These are phyloP conservation scores for Lyophyllum decastes DNA, from an alignment of 768 basidiomycete genomes.

Conservation along the genomic window DNA sequence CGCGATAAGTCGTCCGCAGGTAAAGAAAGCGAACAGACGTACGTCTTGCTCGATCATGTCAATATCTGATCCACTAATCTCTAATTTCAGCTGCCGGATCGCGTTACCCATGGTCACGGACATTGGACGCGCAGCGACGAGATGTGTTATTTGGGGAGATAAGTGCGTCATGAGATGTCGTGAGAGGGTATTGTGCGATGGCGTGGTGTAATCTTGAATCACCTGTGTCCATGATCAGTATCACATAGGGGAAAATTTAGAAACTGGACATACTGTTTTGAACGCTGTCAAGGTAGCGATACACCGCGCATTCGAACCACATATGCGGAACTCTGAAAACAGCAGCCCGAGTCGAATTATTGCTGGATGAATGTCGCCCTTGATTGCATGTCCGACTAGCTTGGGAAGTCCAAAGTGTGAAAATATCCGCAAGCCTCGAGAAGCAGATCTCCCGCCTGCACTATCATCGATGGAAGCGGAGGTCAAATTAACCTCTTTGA, in stretches of 20 bases:
- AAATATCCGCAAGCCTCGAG: slow-evolving; percentile 78
- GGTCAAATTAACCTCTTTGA: slow-evolving; percentile 26
- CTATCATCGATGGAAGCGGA: slow-evolving; percentile 26
- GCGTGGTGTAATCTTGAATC: slow-evolving; percentile 88
- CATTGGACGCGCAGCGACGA: slow-evolving; percentile 87
- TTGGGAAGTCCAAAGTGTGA: slow-evolving; percentile 85
- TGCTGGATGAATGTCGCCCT: slow-evolving; percentile 90
- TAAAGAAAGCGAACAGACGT: slow-evolving; percentile 16
- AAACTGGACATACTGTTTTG: slow-evolving; percentile 70
- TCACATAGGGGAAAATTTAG: slow-evolving; percentile 1
- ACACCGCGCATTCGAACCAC: slow-evolving; percentile 93
- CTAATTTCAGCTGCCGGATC: slow-evolving; percentile 90
- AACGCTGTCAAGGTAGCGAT: slow-evolving; percentile 91
- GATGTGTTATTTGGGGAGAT: slow-evolving; percentile 89
- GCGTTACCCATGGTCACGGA: slow-evolving; percentile 95
- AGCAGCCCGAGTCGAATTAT: slow-evolving; percentile 86
- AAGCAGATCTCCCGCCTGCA: slow-evolving; percentile 40
- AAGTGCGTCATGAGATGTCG: slow-evolving; percentile 91
- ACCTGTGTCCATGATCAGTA: slow-evolving; percentile 49
- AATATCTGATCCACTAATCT: slow-evolving; percentile 90
- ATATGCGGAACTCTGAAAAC: slow-evolving; percentile 90
- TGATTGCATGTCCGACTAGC: slow-evolving; percentile 48
- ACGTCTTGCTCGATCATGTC: slow-evolving; percentile 97
- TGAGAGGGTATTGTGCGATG: slow-evolving; percentile 82
- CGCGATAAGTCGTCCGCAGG: slow-evolving; percentile 3